A percentile compares a stretch with the other conserved stretches of the same genome.
Conservation (phyloP, 1,284 basidiomycete species). For the Cryptococcus wingfieldii region DNA sequence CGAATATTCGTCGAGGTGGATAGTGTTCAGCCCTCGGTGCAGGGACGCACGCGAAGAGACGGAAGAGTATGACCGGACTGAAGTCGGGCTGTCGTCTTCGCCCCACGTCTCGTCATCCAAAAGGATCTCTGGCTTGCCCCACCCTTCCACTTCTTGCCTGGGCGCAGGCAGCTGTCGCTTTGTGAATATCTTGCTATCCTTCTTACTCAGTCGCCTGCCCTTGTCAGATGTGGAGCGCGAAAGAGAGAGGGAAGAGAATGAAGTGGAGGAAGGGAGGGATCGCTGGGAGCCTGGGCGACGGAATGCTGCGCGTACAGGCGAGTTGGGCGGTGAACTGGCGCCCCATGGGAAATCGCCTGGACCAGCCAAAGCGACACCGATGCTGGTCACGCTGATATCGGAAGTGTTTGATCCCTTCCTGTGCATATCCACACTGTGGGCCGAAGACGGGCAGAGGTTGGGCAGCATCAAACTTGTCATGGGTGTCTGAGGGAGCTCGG, state of each 20-base stretch:
- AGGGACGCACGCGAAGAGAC: background rate
- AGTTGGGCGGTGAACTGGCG: conserved; percentile 5
- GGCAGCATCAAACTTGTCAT: background rate
- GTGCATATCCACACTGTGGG: background rate
- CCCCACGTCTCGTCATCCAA: conserved; percentile 21
- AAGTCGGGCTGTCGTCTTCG: background rate
- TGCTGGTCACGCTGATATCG: too few relatives aligned
- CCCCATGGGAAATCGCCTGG: conserved; percentile 16
- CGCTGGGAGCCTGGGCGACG: background rate
- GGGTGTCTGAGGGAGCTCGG: conserved; percentile 4
- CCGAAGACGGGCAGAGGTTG: background rate
- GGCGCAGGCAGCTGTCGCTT: conserved; percentile 11
- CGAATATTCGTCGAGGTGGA: background rate
- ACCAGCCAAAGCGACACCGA: background rate
- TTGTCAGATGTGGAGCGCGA: background rate
- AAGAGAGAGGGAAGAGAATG: background rate
- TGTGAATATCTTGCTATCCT: background rate
- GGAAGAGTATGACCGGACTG: background rate
- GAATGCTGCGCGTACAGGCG: conserved; percentile 8
- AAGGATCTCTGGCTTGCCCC: conserved; percentile 39
- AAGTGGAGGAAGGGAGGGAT: background rate
- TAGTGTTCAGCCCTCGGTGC: background rate
- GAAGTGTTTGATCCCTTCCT: too few relatives aligned
- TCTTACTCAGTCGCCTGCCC: background rate
- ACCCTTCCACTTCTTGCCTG: conserved; percentile 26